Conservation (phyloP, 1,284 basidiomycete species). For the Rhodotorula glutinis region DNA sequence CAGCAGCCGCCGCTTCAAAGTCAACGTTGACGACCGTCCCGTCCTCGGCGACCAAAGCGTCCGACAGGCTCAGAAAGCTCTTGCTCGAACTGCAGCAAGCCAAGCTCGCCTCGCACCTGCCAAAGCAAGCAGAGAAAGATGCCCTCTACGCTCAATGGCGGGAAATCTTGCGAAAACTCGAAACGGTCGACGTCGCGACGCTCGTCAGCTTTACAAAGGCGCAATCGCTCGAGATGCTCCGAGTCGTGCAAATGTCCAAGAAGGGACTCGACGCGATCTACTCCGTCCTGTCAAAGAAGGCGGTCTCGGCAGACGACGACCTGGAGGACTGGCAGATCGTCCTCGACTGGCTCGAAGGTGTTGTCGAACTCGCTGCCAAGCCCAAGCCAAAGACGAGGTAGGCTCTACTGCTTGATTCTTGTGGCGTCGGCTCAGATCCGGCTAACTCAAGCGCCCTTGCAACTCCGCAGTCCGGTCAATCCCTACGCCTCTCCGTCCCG, state of each 20-base stretch:
- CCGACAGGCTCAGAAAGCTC: neutral
- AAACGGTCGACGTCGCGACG: neutral
- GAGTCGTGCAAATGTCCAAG: neutral
- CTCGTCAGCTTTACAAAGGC: neutral
- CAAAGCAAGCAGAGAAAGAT: neutral
- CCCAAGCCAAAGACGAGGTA: no score
- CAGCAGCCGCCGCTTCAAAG: neutral
- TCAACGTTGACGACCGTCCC: neutral
- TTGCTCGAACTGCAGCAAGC: neutral
- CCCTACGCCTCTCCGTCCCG: no score
- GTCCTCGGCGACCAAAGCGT: neutral
- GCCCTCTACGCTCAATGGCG: neutral
- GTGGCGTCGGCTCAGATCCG: no score
- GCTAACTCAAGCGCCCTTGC: no score
- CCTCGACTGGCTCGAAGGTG: no score
- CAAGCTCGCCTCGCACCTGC: neutral
- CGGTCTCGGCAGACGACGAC: no score
- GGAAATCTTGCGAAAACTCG: neutral
- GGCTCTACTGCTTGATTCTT: no score
- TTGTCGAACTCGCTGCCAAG: no score
- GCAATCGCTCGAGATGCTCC: neutral
- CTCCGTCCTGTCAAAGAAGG: no score
- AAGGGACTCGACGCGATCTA: neutral
- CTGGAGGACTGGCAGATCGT: no score
- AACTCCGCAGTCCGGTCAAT: no score